Percentiles rank a stretch among this genome's conserved stretches.
These are phyloP conservation scores for Colletotrichum sublineola DNA, from an alignment of 2,329 filamentous ascomycete genomes.

Conservation along the genomic window DNA sequence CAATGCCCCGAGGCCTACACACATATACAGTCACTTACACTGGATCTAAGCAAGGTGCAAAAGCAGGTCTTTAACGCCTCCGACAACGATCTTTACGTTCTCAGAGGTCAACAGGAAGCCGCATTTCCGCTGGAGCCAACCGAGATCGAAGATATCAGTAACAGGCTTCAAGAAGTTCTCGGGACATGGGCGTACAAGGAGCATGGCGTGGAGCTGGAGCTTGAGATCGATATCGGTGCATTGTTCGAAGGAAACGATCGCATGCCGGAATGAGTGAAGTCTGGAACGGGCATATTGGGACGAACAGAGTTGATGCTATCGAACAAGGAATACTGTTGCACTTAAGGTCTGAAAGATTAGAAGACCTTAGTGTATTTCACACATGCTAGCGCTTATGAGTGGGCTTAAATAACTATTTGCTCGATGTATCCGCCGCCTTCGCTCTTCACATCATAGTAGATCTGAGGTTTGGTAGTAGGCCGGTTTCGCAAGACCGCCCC, in stretches of 20 bases:
- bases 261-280: not conserved
- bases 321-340: not conserved
- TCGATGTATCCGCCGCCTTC: not conserved
- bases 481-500: not conserved
- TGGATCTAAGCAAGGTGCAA: constrained; percentile 11
- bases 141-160: constrained; percentile 26
- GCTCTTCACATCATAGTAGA: not conserved
- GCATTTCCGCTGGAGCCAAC: constrained; percentile 17
- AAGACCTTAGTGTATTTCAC: not conserved
- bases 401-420: not conserved
- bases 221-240: constrained; percentile 40
- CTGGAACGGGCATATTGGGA: not conserved
- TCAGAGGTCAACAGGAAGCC: constrained; percentile 16
- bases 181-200: constrained; percentile 21
- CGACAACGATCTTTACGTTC: constrained; percentile 27
- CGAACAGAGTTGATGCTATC: not conserved
- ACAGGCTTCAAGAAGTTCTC: constrained; percentile 32
- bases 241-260: constrained; percentile 8
- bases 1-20: not conserved
- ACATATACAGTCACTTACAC: constrained; percentile 1
- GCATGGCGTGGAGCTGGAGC: constrained; percentile 20
- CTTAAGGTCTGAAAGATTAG: not conserved
- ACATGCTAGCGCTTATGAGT: not conserved
- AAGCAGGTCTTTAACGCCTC: not conserved
- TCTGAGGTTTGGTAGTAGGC: not conserved